Evolutionary conservation across 2,329 filamentous ascomycete genomes (phyloP).

Genomic region (Talaromyces verruculosus): DNA sequence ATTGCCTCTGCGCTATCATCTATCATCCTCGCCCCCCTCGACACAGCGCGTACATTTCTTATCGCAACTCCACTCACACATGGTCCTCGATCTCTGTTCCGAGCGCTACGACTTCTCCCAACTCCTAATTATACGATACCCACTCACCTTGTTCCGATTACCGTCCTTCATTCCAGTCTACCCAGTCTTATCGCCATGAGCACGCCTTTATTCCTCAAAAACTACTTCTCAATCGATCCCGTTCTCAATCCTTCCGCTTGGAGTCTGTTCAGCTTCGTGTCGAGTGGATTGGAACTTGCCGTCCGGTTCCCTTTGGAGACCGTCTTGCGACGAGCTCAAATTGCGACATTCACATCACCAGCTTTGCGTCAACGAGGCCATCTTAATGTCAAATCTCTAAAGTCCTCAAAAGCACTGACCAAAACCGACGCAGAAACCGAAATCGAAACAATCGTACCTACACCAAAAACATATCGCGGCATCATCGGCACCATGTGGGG

Average conservation of each 20-base stretch:
- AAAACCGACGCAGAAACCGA: conserved; percentile 27
- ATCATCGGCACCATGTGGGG: conserved; percentile 87
- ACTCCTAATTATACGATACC: conserved; percentile 69
- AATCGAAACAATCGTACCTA: conserved; percentile 73
- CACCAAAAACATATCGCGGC: conserved; percentile 75
- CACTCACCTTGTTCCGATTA: conserved; percentile 72
- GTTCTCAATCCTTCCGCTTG: conserved; percentile 78
- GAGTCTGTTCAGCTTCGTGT: conserved; percentile 76
- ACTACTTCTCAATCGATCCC: conserved; percentile 80
- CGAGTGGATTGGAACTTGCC: conserved; percentile 76
- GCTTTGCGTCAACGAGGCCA: conserved; percentile 44
- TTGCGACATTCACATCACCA: conserved; percentile 64
- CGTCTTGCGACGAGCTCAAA: conserved; percentile 83
- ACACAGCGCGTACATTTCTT: conserved; percentile 82
- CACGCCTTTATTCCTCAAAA: conserved; percentile 79
- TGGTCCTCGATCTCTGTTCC: conserved; percentile 73
- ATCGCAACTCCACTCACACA: conserved; percentile 79
- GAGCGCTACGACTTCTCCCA: conserved; percentile 74
- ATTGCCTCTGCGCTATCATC: conserved; percentile 69
- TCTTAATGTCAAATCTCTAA: conserved; percentile 13
- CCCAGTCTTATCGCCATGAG: conserved; percentile 80
- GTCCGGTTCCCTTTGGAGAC: conserved; percentile 90
- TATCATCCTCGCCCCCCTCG: conserved; percentile 78
- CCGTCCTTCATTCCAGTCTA: conserved; percentile 78
- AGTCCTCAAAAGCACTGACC: conserved; percentile 15